Conservation (phyloP, 495 filamentous ascomycete genomes). For the Cercophora samala region DNA sequence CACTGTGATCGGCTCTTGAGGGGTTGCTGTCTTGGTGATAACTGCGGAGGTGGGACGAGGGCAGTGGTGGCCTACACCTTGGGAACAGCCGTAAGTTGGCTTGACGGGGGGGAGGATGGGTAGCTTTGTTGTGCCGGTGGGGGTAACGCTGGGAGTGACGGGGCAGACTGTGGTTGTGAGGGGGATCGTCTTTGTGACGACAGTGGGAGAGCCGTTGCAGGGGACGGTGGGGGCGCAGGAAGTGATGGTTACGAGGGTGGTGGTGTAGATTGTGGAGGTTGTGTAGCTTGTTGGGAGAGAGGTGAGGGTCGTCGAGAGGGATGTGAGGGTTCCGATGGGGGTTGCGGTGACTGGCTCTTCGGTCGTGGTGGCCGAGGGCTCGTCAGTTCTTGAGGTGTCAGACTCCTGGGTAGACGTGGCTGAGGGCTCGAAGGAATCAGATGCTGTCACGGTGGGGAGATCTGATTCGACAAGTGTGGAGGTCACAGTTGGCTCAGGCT, state of each 20-base stretch:
- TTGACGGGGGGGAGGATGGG: neutral
- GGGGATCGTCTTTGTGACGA: constrained; percentile 32
- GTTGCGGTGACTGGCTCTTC: constrained; percentile 11
- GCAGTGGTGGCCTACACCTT: neutral
- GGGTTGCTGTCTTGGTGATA: neutral
- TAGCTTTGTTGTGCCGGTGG: neutral
- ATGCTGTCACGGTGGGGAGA: neutral
- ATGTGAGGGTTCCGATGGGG: constrained; percentile 48
- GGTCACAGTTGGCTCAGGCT: neutral
- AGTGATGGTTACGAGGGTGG: constrained; percentile 24
- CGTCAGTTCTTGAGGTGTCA: neutral
- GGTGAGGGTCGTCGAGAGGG: constrained; percentile 27
- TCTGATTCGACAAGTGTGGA: neutral
- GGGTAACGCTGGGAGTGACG: constrained; percentile 4
- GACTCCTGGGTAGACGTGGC: neutral
- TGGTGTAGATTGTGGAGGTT: constrained; percentile 24
- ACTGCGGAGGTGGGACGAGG: neutral
- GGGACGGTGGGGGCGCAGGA: constrained; percentile 53
- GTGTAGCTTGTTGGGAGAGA: constrained; percentile 24
- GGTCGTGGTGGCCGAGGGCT: neutral
- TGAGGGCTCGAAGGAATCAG: neutral
- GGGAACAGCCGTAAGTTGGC: constrained; percentile 8
- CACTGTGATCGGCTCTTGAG: neutral
- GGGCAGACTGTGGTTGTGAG: constrained; percentile 30
- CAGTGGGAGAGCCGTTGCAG: constrained; percentile 29